Base-by-base conservation (phyloP, 2,329 filamentous ascomycete genomes). In the Trichoderma sp. region DNA sequence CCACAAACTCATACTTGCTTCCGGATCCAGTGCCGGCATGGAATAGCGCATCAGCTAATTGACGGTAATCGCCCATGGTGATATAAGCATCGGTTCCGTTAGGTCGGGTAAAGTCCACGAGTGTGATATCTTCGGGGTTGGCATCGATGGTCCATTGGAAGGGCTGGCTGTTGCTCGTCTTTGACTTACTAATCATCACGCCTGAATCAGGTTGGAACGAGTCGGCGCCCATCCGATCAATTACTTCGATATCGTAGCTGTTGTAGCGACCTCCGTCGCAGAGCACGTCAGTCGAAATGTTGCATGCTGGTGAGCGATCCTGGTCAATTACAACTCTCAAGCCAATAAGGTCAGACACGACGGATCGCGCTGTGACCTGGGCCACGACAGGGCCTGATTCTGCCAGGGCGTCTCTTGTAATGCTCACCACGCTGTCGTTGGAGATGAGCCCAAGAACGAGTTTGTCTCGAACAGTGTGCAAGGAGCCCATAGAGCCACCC, bases 91-190 rank as follows among this genome's bases (percentile, higher is more conserved):
- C 78, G 0, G 83, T 84, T 28, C 86, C 85, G 66, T 87, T 83
- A 2, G 86, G 85, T 0, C 82, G 80, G 74, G 82, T 78, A 73
- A 86, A 88, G 74, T 88, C 85, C 6, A 86, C 77, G 1, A 87
- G 80, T 11, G 80, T 76, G 62, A 87, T 85, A 70, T 88, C 85
- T 72, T 87, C 79, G 0, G 86, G 85, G 76, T 87, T 86, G 2
- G 86, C 86, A 73, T 88, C 86, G 50, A 88, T 85, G 28, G 82
- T 82, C 85, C 86, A 88, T 72, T 88, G 85, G 80, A 87, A 87
- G 0, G 86, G 86, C 73, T 80, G 76, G 5, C 17, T 39, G 12
- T 74, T 73, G 73, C 70, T 73, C 71, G 85, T 80, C 77, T 85
- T 87, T 26, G 84, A 85, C 79, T 88, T 88, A 80, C 82, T 85